phyloP scores from a whole-genome alignment of 257 asterid species.

The Solanum pinnatisectum region DNA sequence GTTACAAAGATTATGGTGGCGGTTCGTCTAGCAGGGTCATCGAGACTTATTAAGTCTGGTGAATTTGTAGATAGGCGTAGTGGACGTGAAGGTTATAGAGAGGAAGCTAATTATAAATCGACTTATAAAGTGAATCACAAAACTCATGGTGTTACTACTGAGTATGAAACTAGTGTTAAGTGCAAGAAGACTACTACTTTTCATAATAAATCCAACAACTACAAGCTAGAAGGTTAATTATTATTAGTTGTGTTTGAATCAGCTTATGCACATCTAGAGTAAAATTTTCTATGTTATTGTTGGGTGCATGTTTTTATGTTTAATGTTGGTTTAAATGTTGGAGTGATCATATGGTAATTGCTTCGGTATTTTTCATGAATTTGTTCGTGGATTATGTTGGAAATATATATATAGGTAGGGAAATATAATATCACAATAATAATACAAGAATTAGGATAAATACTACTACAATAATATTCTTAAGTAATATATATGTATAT shows the following conservation, averaged over 20 bases:
- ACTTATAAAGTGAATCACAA: constrained; percentile 1
- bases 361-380: too few species aligned
- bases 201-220: background rate
- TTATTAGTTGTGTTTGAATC: background rate
- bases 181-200: constrained; percentile 8
- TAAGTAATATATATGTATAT: too few species aligned
- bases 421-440: too few species aligned
- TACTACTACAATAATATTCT: too few species aligned
- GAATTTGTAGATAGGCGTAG: background rate
- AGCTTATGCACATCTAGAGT: background rate
- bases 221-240: too few species aligned
- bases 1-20: background rate
- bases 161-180: constrained; percentile 13
- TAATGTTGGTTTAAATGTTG: background rate
- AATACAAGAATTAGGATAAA: too few species aligned
- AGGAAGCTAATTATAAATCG: constrained; percentile 1
- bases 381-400: background rate
- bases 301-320: background rate
- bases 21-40: background rate
- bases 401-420: too few species aligned
- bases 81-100: constrained; percentile 4
- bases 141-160: background rate
- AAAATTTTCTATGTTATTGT: background rate
- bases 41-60: background rate
- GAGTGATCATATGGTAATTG: too few species aligned